A percentile compares a stretch with the other conserved stretches of the same genome.
Conservation (phyloP, 2,329 filamentous ascomycete genomes). For the Ceratocystis huliohia region DNA sequence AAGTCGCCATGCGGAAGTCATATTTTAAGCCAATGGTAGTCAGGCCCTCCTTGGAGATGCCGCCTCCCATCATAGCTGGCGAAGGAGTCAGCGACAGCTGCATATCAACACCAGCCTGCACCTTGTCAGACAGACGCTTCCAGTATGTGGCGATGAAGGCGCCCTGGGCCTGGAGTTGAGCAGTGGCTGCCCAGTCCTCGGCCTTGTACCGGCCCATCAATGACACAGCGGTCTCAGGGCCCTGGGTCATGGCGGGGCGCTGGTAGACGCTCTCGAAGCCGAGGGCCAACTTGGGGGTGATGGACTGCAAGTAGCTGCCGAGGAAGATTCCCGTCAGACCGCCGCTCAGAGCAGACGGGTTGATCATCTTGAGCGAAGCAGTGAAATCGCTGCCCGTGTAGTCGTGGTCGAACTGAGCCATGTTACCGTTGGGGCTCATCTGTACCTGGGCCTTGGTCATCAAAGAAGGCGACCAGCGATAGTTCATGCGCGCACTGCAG, state of each 20-base stretch:
- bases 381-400: slow-evolving; percentile 90
- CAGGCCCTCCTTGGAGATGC: slow-evolving; percentile 69
- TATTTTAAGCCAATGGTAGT: slow-evolving; percentile 94
- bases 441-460: slow-evolving; percentile 82
- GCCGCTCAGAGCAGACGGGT: slow-evolving; percentile 87
- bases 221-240: slow-evolving; percentile 80
- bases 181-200: slow-evolving; percentile 82
- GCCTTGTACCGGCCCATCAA: slow-evolving; percentile 89
- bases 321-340: slow-evolving; percentile 91
- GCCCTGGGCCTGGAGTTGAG: slow-evolving; percentile 78
- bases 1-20: slow-evolving; percentile 90
- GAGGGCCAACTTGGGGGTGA: slow-evolving; percentile 75
- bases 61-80: slow-evolving; percentile 60
- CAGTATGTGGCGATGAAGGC: slow-evolving; percentile 87
- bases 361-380: slow-evolving; percentile 82
- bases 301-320: slow-evolving; percentile 84
- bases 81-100: slow-evolving; percentile 68
- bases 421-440: slow-evolving; percentile 56
- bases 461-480: slow-evolving; percentile 67
- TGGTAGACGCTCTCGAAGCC: slow-evolving; percentile 93
- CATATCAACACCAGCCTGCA: slow-evolving; percentile 91
- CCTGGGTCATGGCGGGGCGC: slow-evolving; percentile 66
- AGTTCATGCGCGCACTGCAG: slow-evolving; percentile 83
- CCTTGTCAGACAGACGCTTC: slow-evolving; percentile 82
- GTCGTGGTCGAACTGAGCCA: slow-evolving; percentile 63